Evolutionary conservation across 176 grass and related monocot genomes (phyloP), one percentile per base, ranked within the genome.

Genomic region (Oryza rufipogon): DNA sequence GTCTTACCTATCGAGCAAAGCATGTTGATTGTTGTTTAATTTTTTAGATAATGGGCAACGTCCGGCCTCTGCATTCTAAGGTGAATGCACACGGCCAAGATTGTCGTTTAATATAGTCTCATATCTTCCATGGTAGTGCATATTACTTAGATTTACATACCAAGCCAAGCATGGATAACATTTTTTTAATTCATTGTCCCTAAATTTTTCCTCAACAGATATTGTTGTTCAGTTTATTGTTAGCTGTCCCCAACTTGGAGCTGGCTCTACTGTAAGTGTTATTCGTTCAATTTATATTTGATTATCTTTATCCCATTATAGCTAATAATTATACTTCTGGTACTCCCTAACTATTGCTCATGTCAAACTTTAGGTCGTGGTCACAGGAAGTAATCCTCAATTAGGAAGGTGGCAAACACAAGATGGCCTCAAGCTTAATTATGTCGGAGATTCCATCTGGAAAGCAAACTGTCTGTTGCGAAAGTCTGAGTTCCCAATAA

Each of bases 401-500:
- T 52, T 99, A 83, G 96, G 96, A 88, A 91, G 83, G 76, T 99
- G 96, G 96, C 73, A 33, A 71, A 73, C 78, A 67, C 86, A 96
- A 79, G 88, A 94, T 92, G 96, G 89, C 78, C 89, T 99, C 45
- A 90, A 86, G 81, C 83, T 99, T 73, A 92, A 32, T 76, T 91
- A 96, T 85, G 75, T 80, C 81, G 90, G 93, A 86, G 88, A 96
- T 74, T 94, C 79, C 54, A 64, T 87, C 39, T 99, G 96, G 96
- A 99, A 94, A 85, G 91, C 81, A 63, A 87, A 91, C 71, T 94
- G 88, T 92, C 77, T 84, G 52, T 67, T 99, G 70, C 69, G 79
- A 68, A 96, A 96, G 86, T 83, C 89, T 38, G 91, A 96, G 76
- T 90, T 99, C 63, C 96, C 96, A 46, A 25, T 99, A 61, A 94